A percentile compares a stretch with the other conserved stretches of the same genome.
phyloP scores from a whole-genome alignment of 2,329 filamentous ascomycete genomes.

The Bipolaris gigantea region DNA sequence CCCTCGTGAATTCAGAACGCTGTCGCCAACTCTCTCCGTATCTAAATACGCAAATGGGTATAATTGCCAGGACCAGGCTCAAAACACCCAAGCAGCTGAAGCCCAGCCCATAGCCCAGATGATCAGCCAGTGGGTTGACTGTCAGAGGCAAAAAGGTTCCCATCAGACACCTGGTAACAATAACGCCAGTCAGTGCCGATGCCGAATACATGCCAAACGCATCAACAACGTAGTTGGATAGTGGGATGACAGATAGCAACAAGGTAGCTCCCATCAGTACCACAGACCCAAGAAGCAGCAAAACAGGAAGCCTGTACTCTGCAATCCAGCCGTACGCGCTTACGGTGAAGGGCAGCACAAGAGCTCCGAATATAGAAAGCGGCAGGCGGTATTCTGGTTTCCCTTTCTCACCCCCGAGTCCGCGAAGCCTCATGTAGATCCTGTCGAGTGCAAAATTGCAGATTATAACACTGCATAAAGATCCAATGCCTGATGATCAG shows the following conservation, averaged over 20 bases:
- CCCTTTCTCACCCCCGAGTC: constrained; percentile 46
- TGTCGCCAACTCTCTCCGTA: constrained; percentile 59
- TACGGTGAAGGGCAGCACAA: constrained; percentile 52
- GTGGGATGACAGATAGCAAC: constrained; percentile 53
- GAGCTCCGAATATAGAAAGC: constrained; percentile 52
- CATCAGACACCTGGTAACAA: constrained; percentile 59
- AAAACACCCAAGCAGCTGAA: constrained; percentile 52
- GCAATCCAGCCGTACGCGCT: constrained; percentile 57
- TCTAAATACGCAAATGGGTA: constrained; percentile 55
- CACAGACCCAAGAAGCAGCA: constrained; percentile 50
- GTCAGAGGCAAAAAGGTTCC: constrained; percentile 61
- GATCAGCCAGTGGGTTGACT: constrained; percentile 52
- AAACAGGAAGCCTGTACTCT: constrained; percentile 48
- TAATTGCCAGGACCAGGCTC: constrained; percentile 52
- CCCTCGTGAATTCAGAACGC: constrained; percentile 52
- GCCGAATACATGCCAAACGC: constrained; percentile 60
- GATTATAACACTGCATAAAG: constrained; percentile 51
- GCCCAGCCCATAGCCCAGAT: constrained; percentile 57
- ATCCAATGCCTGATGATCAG: constrained; percentile 50
- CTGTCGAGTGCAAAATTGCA: constrained; percentile 57
- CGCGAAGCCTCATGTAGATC: constrained; percentile 56
- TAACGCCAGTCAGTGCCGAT: constrained; percentile 60
- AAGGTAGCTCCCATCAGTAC: constrained; percentile 52
- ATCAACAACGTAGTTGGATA: constrained; percentile 61
- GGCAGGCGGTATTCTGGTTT: constrained; percentile 60